A percentile compares a stretch with the other conserved stretches of the same genome.
Conservation (phyloP, 305 asterid genomes). For the Coffea humblotiana region DNA sequence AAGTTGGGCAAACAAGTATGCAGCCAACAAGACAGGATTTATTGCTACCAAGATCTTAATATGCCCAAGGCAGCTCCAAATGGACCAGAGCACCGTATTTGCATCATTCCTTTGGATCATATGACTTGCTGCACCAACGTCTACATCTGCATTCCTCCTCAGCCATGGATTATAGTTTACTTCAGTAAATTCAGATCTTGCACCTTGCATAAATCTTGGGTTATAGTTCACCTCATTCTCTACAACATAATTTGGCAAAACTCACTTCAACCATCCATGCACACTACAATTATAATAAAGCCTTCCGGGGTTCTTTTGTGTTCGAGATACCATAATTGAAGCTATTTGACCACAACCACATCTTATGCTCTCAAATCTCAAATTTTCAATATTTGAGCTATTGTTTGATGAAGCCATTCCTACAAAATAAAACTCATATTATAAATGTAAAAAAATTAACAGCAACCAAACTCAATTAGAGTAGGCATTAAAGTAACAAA, state of each 20-base stretch:
- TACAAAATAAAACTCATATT: too few relatives aligned
- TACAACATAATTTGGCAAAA: background rate
- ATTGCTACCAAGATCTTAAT: background rate
- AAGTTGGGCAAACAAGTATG: background rate
- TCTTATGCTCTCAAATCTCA: background rate
- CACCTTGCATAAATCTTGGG: background rate
- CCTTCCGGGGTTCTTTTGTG: background rate
- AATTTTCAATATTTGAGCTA: too few relatives aligned
- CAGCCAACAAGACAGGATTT: background rate
- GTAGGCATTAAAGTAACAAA: too few relatives aligned
- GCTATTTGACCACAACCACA: background rate
- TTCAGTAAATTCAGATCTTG: too few relatives aligned
- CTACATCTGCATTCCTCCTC: accelerated
- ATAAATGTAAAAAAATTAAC: too few relatives aligned
- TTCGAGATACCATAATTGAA: background rate
- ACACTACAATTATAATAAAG: too few relatives aligned
- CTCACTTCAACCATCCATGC: background rate
- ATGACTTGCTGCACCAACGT: background rate
- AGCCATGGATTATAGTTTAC: background rate
- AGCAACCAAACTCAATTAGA: too few relatives aligned
- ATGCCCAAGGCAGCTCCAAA: background rate
- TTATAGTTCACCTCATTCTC: too few relatives aligned
- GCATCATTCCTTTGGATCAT: too few relatives aligned
- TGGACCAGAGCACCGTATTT: too few relatives aligned
- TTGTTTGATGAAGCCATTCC: background rate